Evolutionary conservation across 371 early-diverging fungal genomes (phyloP).

Genomic region (Mortierella sp.): DNA sequence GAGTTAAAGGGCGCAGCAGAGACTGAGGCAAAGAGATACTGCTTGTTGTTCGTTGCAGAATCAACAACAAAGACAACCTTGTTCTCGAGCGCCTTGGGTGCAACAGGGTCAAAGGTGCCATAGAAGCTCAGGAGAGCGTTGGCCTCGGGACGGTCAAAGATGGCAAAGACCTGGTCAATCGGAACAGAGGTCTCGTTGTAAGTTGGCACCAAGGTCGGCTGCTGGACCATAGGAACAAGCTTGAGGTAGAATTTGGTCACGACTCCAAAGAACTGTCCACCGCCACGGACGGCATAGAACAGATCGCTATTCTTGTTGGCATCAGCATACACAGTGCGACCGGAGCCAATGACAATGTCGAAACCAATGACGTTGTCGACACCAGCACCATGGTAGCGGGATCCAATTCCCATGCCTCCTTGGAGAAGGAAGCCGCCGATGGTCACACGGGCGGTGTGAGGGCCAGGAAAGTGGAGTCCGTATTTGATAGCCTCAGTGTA

Average conservation of each 20-base stretch:
- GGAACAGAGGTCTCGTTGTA: slow-evolving; percentile 34
- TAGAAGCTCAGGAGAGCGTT: slow-evolving; percentile 38
- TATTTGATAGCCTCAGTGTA: slow-evolving; percentile 48
- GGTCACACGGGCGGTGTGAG: slow-evolving; percentile 49
- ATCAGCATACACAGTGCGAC: slow-evolving; percentile 59
- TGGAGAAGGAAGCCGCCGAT: slow-evolving; percentile 62
- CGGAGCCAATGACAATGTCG: slow-evolving; percentile 61
- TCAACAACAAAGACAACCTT: slow-evolving; percentile 50
- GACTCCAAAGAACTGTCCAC: slow-evolving; percentile 69
- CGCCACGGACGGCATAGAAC: slow-evolving; percentile 71
- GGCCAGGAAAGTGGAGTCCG: slow-evolving; percentile 30
- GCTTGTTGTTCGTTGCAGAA: slow-evolving; percentile 37
- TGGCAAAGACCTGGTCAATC: slow-evolving; percentile 53
- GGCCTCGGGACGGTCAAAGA: slow-evolving; percentile 55
- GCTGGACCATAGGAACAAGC: slow-evolving; percentile 37
- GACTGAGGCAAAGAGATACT: slow-evolving; percentile 52
- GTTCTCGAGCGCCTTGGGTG: slow-evolving; percentile 52
- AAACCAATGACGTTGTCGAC: slow-evolving; percentile 66
- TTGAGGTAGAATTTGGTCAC: slow-evolving; percentile 57
- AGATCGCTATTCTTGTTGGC: slow-evolving; percentile 60
- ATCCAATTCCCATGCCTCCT: slow-evolving; percentile 62
- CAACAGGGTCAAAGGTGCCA: slow-evolving; percentile 29
- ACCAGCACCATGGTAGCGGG: slow-evolving; percentile 56
- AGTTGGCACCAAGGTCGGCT: slow-evolving; percentile 37
- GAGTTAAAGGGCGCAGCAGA: slow-evolving; percentile 46